phyloP scores from a whole-genome alignment of 1,139 yeast species.

The Saccharomycopsis hybrid region DNA sequence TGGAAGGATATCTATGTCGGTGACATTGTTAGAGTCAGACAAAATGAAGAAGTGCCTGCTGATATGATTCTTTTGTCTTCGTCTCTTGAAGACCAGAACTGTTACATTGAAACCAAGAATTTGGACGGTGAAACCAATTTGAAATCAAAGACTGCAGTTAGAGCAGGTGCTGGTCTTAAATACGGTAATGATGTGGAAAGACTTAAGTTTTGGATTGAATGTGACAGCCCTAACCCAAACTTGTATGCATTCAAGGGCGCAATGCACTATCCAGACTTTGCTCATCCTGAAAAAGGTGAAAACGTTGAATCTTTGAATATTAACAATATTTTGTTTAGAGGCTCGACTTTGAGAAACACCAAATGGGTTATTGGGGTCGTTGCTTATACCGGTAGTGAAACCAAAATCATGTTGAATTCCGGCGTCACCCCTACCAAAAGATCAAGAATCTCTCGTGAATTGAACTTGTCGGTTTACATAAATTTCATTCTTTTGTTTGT shows the following conservation, averaged over 20 bases:
- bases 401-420: conserved; percentile 89
- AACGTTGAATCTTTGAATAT: conserved; percentile 65
- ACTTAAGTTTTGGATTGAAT: conserved; percentile 76
- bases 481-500: conserved; percentile 72
- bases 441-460: conserved; percentile 74
- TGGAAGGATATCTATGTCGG: conserved; percentile 94
- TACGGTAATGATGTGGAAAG: conserved; percentile 69
- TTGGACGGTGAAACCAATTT: conserved; percentile 95
- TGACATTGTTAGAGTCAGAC: conserved; percentile 75
- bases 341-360: conserved; percentile 84
- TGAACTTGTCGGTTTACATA: conserved; percentile 73
- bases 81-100: conserved; percentile 82
- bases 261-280: conserved; percentile 27
- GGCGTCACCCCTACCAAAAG: conserved; percentile 89
- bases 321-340: conserved; percentile 79
- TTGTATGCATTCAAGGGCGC: conserved; percentile 75
- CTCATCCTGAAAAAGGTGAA: conserved; percentile 38
- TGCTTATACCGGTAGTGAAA: conserved; percentile 84
- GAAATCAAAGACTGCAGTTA: conserved; percentile 69
- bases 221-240: conserved; percentile 84
- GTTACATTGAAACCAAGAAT: conserved; percentile 90
- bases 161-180: conserved; percentile 58
- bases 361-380: conserved; percentile 91
- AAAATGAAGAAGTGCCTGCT: conserved; percentile 91
- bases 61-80: conserved; percentile 76